A percentile compares a stretch with the other conserved stretches of the same genome.
Conservation (phyloP, 805 yeast genomes). For the Isabelozyma gotoi region DNA sequence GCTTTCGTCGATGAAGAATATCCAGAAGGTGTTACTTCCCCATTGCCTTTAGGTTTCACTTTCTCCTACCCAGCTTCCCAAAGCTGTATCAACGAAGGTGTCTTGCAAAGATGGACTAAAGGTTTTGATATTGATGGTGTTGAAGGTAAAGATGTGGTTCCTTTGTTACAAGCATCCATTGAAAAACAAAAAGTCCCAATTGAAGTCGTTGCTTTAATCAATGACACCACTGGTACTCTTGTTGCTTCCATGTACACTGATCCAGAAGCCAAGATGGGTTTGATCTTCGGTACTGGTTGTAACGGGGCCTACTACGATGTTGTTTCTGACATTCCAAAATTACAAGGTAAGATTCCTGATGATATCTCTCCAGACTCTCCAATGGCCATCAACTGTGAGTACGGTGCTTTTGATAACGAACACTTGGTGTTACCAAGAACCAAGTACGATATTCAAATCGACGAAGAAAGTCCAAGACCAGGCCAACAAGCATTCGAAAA, state of each 20-base stretch:
- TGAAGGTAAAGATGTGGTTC: slow-evolving; percentile 93
- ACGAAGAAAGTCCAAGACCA: slow-evolving; percentile 88
- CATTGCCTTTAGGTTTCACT: slow-evolving; percentile 88
- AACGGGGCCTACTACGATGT: slow-evolving; percentile 94
- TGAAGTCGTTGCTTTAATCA: slow-evolving; percentile 86
- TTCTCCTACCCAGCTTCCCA: slow-evolving; percentile 91
- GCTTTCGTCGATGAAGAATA: slow-evolving; percentile 64
- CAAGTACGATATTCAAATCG: slow-evolving; percentile 78
- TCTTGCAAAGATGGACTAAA: slow-evolving; percentile 95
- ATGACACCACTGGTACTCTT: slow-evolving; percentile 96
- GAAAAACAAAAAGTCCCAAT: slow-evolving; percentile 68
- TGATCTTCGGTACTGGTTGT: slow-evolving; percentile 96
- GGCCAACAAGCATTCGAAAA: slow-evolving; percentile 95
- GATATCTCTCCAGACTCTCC: slow-evolving; percentile 65
- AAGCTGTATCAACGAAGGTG: slow-evolving; percentile 77
- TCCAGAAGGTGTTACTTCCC: slow-evolving; percentile 63
- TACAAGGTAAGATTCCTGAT: slow-evolving; percentile 63
- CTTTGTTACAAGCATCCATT: slow-evolving; percentile 80
- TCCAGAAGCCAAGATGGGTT: slow-evolving; percentile 86
- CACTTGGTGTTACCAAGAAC: slow-evolving; percentile 84
- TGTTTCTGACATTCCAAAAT: slow-evolving; percentile 72
- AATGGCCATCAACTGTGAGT: slow-evolving; percentile 98
- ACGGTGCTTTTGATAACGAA: slow-evolving; percentile 96
- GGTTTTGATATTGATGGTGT: slow-evolving; percentile 93
- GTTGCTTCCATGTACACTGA: slow-evolving; percentile 95